These are phyloP conservation scores for Camelina neglecta DNA, from an alignment of 345 rosid genomes.

Conservation along the genomic window DNA sequence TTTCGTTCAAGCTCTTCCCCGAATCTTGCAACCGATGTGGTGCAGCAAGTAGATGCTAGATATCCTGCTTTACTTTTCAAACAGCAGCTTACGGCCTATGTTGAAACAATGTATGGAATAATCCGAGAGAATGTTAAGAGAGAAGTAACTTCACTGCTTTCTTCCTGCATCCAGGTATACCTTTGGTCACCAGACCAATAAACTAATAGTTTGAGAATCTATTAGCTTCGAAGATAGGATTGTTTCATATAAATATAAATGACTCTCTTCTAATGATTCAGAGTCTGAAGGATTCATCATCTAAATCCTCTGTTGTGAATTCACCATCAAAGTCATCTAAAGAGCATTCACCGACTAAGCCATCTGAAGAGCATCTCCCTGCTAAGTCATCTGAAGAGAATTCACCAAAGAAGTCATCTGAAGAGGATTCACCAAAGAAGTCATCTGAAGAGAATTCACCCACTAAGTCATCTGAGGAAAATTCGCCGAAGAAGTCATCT, in stretches of 20 bases:
- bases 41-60: conserved; percentile 87
- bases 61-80: conserved; percentile 97
- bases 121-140: conserved; percentile 85
- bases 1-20: conserved; percentile 85
- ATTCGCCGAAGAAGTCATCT: conserved; percentile 47
- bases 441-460: conserved; percentile 47
- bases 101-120: conserved; percentile 90
- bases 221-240: conserved; percentile 9
- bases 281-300: conserved; percentile 63
- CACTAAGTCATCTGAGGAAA: conserved; percentile 46
- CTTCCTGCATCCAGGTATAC: conserved; percentile 77
- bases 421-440: conserved; percentile 24
- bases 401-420: conserved; percentile 31
- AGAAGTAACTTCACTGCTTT: conserved; percentile 65
- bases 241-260: conserved; percentile 12
- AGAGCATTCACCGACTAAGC: conserved; percentile 56
- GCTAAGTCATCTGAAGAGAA: conserved; percentile 47
- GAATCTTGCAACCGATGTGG: conserved; percentile 60
- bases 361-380: conserved; percentile 12
- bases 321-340: conserved; percentile 33
- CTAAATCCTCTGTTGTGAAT: conserved; percentile 23
- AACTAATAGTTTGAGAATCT: conserved; percentile 15
- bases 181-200: conserved; percentile 14
- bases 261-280: conserved; percentile 38
- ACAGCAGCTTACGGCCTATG: conserved; percentile 94